Evolutionary conservation across 371 early-diverging fungal species (phyloP).

Genomic region (Coemansia sp.): DNA sequence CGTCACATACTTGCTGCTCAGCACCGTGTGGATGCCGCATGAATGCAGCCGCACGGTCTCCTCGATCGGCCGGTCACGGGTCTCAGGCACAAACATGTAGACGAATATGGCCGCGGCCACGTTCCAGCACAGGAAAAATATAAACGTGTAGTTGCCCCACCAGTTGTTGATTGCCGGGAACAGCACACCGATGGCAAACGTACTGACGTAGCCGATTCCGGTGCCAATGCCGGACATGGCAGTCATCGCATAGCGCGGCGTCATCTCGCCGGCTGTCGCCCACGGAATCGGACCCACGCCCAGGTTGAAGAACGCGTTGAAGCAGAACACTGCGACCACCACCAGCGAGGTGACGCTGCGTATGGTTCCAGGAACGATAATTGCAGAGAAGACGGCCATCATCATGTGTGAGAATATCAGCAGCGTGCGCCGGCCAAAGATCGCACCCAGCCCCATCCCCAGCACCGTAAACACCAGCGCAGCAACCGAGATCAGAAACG

Average conservation of each 20-base stretch:
- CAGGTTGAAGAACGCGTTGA: slow-evolving; percentile 75
- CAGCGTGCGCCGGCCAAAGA: slow-evolving; percentile 71
- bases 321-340: slow-evolving; percentile 70
- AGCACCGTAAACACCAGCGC: slow-evolving; percentile 61
- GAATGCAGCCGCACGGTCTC: slow-evolving; percentile 46
- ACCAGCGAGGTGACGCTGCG: slow-evolving; percentile 58
- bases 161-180: slow-evolving; percentile 64
- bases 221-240: slow-evolving; percentile 64
- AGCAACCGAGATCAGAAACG: slow-evolving; percentile 57
- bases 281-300: slow-evolving; percentile 88
- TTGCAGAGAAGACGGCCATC: slow-evolving; percentile 57
- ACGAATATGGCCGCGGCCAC: slow-evolving; percentile 57
- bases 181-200: slow-evolving; percentile 67
- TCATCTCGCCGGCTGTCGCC: slow-evolving; percentile 66
- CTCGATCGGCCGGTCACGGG: slow-evolving; percentile 61
- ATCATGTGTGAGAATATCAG: slow-evolving; percentile 65
- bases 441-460: slow-evolving; percentile 62
- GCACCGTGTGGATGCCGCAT: slow-evolving; percentile 42
- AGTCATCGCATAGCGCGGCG: slow-evolving; percentile 69
- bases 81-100: slow-evolving; percentile 74
- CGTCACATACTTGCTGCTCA: slow-evolving; percentile 38
- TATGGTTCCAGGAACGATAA: slow-evolving; percentile 59
- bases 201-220: slow-evolving; percentile 68
- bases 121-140: slow-evolving; percentile 61
- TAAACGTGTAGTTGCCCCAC: slow-evolving; percentile 66